Evolutionary conservation across 768 basidiomycete genomes (phyloP).

Genomic region (Plicaturopsis crispa): DNA sequence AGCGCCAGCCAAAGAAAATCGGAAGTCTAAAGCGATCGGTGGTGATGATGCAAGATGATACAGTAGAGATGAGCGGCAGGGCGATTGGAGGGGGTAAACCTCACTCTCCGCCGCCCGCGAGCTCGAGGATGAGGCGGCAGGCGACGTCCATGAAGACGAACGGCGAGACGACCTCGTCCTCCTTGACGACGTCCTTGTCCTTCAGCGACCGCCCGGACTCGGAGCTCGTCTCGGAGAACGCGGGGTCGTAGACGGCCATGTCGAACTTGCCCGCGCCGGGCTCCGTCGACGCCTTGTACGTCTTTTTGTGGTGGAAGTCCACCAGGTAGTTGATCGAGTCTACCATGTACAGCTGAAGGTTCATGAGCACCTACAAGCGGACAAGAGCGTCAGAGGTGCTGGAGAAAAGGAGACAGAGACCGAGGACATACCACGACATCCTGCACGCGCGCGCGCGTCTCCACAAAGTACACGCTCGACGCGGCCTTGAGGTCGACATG

Average conservation of each 20-base stretch:
- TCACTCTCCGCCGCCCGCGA: constrained; percentile 68
- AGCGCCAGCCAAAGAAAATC: too few relatives aligned
- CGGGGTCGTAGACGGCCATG: constrained; percentile 41
- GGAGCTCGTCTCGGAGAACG: constrained; percentile 42
- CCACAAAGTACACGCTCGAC: constrained; percentile 85
- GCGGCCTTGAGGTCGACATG: constrained; percentile 60
- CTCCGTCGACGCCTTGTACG: constrained; percentile 70
- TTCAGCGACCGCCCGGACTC: constrained; percentile 52
- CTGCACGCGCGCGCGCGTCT: constrained; percentile 83
- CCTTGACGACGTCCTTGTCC: constrained; percentile 38
- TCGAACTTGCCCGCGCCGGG: constrained; percentile 67
- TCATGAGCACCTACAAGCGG: constrained; percentile 79
- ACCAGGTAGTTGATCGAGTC: constrained; percentile 95
- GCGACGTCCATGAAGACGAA: constrained; percentile 98
- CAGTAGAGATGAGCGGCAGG: too few relatives aligned
- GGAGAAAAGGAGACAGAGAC: constrained; percentile 1
- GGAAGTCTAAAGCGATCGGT: too few relatives aligned
- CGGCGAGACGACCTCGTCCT: constrained; percentile 73
- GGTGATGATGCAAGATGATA: too few relatives aligned
- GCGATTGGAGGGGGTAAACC: too few relatives aligned
- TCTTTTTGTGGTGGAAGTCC: constrained; percentile 96
- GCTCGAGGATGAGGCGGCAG: constrained; percentile 86
- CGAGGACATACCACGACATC: constrained; percentile 75
- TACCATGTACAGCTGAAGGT: constrained; percentile 94
- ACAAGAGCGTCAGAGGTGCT: constrained; percentile 1